Percentiles rank a stretch among this genome's conserved stretches.
Conservation (phyloP, 2,329 filamentous ascomycete species). For the Xylaria sp. region DNA sequence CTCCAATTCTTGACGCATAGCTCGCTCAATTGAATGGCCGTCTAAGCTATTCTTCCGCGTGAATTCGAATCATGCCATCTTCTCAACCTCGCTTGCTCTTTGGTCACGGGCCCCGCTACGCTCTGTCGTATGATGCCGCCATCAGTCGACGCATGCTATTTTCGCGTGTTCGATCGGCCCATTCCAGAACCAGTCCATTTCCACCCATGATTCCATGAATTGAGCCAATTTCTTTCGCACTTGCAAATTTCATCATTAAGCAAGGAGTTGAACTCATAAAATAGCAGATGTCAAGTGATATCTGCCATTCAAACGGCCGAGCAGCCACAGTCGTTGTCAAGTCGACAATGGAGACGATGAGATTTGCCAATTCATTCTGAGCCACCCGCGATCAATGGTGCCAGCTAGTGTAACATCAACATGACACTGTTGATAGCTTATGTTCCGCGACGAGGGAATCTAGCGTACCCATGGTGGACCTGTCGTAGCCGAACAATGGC, state of each 20-base stretch:
- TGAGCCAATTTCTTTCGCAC: neutral
- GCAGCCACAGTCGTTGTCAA: slow-evolving; percentile 5
- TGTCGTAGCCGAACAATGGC: neutral
- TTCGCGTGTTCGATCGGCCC: slow-evolving; percentile 9
- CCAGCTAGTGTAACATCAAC: neutral
- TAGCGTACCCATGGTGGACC: neutral
- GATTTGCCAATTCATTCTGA: neutral
- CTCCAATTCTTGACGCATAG: neutral
- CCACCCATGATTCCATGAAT: neutral
- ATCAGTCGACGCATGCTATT: slow-evolving; percentile 19
- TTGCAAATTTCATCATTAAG: neutral
- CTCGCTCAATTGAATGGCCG: slow-evolving; percentile 14
- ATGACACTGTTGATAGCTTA: neutral
- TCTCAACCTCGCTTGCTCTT: neutral
- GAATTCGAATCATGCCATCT: neutral
- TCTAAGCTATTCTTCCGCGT: neutral
- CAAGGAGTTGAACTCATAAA: slow-evolving; percentile 1
- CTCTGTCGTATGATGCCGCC: slow-evolving; percentile 19
- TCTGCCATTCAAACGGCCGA: slow-evolving; percentile 2
- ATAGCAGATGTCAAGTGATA: slow-evolving; percentile 12
- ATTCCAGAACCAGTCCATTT: slow-evolving; percentile 1
- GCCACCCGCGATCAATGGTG: neutral
- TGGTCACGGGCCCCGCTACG: neutral
- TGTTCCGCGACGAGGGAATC: neutral
- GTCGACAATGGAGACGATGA: neutral